These are phyloP conservation scores for Oryza brachyantha DNA, from an alignment of 176 grass and related monocot genomes.

Conservation along the genomic window DNA sequence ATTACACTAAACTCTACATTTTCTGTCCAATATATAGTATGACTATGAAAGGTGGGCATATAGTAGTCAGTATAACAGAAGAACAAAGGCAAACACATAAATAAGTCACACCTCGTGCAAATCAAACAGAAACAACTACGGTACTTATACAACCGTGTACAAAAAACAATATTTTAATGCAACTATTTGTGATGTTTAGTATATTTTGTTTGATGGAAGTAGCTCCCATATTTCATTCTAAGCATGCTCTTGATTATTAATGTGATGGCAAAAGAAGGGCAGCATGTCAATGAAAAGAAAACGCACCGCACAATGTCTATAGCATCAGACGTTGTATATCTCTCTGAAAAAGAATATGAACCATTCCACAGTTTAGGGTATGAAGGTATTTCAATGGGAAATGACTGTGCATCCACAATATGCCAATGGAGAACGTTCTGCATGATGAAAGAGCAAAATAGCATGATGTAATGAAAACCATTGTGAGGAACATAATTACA, in stretches of 20 bases:
- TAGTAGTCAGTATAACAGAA: neutral
- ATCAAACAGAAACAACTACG: neutral
- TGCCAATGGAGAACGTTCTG: slow-evolving; percentile 99
- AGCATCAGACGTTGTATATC: slow-evolving; percentile 86
- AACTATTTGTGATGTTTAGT: neutral
- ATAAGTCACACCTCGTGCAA: neutral
- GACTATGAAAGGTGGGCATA: too few species aligned
- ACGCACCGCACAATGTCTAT: slow-evolving; percentile 81
- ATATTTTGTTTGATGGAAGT: neutral
- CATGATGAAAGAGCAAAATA: slow-evolving; percentile 10
- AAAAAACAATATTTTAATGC: neutral
- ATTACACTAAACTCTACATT: neutral
- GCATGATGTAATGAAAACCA: slow-evolving; percentile 17
- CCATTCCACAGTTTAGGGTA: slow-evolving; percentile 82
- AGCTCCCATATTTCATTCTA: slow-evolving; percentile 5
- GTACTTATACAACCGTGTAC: neutral
- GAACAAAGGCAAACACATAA: neutral
- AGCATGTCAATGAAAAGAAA: slow-evolving; percentile 18
- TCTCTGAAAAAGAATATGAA: slow-evolving; percentile 85
- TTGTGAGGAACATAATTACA: slow-evolving; percentile 7
- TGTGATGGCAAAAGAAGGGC: neutral
- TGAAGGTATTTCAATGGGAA: slow-evolving; percentile 94
- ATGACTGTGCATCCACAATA: slow-evolving; percentile 79
- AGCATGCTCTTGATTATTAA: neutral
- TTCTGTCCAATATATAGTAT: too few species aligned